Conservation (phyloP, 345 rosid genomes). For the Rhodomyrtus tomentosa region DNA sequence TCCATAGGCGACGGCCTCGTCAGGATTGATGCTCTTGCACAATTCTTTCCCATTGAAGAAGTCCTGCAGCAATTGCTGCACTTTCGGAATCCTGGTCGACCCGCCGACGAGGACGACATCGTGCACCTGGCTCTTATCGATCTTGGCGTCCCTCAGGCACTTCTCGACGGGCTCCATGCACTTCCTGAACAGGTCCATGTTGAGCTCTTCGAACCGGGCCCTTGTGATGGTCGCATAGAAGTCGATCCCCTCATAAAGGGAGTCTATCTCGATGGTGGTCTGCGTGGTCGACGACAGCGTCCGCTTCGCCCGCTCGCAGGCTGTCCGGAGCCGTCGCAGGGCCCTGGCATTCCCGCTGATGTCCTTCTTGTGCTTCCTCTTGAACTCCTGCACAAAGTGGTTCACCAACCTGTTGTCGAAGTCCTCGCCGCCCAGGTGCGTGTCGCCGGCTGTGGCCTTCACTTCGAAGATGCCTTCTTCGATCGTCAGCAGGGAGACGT, state of each 20-base stretch:
- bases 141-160: not conserved
- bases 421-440: not conserved
- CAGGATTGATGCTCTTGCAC: not conserved
- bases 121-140: not conserved
- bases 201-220: not conserved
- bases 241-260: not conserved
- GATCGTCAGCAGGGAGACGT: not conserved
- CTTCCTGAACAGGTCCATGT: not conserved
- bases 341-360: not conserved
- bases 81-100: not conserved
- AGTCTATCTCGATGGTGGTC: not conserved
- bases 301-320: not conserved
- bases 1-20: not conserved
- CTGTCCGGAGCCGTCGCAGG: not conserved
- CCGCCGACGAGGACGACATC: not conserved
- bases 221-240: not conserved
- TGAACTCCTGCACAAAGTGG: not conserved
- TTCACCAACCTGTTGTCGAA: not conserved
- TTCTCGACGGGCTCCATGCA: not conserved
- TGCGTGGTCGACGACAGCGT: not conserved
- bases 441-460: not conserved
- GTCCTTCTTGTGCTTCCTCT: not conserved
- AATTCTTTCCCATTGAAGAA: not conserved
- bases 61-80: not conserved
- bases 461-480: not conserved